Evolutionary conservation across 2,329 filamentous ascomycete species (phyloP), one percentile per base, ranked within the genome.

Genomic region (Botryotinia convoluta): DNA sequence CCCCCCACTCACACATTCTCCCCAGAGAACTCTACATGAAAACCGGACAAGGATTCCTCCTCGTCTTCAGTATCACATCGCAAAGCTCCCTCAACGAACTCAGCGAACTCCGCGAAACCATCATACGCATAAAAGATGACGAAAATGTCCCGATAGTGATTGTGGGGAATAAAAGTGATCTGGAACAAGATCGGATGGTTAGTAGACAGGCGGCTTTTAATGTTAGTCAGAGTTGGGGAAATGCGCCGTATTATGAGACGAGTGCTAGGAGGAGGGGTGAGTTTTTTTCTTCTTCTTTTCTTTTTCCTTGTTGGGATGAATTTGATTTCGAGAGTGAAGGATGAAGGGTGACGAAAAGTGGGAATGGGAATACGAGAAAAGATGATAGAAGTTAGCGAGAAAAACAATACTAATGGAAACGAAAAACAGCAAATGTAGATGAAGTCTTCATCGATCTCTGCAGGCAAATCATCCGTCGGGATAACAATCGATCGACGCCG

Each of bases 41-140:
- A 81, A 90, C 91, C 76, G 91, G 90, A 76, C 90, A 93, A 84
- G 91, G 91, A 20, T 93, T 93, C 81, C 87, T 93, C 69, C 87
- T 93, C 57, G 91, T 93, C 75, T 93, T 93, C 83, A 91, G 89
- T 78, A 93, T 93, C 78, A 93, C 91, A 59, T 91, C 88, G 79
- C 86, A 88, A 79, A 90, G 88, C 75, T 92, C 90, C 64, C 85
- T 93, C 51, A 86, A 88, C 79, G 91, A 93, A 81, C 86, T 93
- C n/a, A 85, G 88, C 77, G 90, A 92, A 79, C 85, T 93, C 51
- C 89, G 90, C 76, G 91, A 93, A 80, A 90, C 92, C 80, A 93
- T 93, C 76, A 88, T 91, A 73, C 89, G 90, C 57, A 92, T 92
- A 81, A 93, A 93, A 83, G 89, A 91, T 81, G 89, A 91, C 81